These are phyloP conservation scores for Curvularia sp. DNA, from an alignment of 2,329 filamentous ascomycete genomes.

Conservation along the genomic window DNA sequence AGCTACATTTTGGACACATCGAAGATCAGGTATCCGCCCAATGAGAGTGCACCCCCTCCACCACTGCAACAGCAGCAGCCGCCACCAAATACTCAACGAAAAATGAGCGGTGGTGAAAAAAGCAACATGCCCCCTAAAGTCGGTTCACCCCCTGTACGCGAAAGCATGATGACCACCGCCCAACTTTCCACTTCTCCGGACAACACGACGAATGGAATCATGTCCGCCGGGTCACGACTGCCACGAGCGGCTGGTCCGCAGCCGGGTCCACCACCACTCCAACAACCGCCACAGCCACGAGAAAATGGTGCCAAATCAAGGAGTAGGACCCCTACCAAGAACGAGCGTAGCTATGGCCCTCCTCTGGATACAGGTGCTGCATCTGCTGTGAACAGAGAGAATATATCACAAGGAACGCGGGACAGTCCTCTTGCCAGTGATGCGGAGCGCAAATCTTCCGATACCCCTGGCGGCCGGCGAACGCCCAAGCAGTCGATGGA, in stretches of 20 bases:
- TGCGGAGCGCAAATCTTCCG: conserved; percentile 41
- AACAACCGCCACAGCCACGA: conserved; percentile 67
- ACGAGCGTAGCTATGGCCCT: conserved; percentile 56
- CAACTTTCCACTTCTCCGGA: conserved; percentile 49
- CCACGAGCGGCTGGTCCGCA: conserved; percentile 67
- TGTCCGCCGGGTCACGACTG: conserved; percentile 61
- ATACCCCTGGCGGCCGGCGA: conserved; percentile 35
- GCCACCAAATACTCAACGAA: conserved; percentile 50
- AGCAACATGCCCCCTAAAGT: conserved; percentile 49
- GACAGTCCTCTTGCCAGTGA: conserved; percentile 42
- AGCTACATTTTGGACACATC: conserved; percentile 92
- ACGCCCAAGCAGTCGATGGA: conserved; percentile 49
- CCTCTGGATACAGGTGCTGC: conserved; percentile 51
- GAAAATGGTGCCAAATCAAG: conserved; percentile 50
- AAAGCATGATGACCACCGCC: conserved; percentile 52
- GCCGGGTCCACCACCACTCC: conserved; percentile 69
- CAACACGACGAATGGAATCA: conserved; percentile 34
- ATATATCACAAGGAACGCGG: conserved; percentile 56
- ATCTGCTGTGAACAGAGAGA: conserved; percentile 56
- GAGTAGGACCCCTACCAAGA: conserved; percentile 62
- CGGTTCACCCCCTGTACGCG: conserved; percentile 49
- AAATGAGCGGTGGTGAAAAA: conserved; percentile 57
- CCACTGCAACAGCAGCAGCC: conserved; percentile 36
- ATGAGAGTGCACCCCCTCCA: conserved; percentile 61
- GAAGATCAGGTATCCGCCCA: conserved; percentile 91